A percentile compares a stretch with the other conserved stretches of the same genome.
Evolutionary conservation across 2,329 filamentous ascomycete species (phyloP).

Genomic region (Emmonsia crescens): DNA sequence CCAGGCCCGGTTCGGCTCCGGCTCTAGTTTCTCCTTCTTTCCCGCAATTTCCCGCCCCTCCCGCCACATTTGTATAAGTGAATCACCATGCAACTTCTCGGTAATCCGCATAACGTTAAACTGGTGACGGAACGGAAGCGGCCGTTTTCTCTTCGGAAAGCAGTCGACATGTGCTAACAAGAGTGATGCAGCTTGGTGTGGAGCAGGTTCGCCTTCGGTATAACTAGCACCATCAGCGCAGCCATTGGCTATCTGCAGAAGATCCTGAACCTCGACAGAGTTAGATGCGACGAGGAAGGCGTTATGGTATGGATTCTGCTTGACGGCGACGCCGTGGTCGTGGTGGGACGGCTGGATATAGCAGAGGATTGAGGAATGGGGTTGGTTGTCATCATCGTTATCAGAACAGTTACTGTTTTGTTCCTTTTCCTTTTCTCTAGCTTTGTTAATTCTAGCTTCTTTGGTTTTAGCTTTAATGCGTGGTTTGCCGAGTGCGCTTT

Average conservation of each 20-base stretch:
- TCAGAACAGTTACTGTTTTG: background rate
- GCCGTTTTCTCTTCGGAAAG: slow-evolving; percentile 19
- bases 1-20: background rate
- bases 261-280: slow-evolving; percentile 20
- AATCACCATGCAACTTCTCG: slow-evolving; percentile 18
- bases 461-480: slow-evolving; percentile 1
- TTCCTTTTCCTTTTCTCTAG: background rate
- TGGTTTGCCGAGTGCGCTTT: background rate
- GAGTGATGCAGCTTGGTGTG: slow-evolving; percentile 11
- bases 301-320: slow-evolving; percentile 25
- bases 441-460: background rate
- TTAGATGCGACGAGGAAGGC: slow-evolving; percentile 17
- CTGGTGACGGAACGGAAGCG: slow-evolving; percentile 14
- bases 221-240: background rate
- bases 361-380: slow-evolving; percentile 12
- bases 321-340: slow-evolving; percentile 20
- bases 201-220: background rate
- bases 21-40: slow-evolving; percentile 2
- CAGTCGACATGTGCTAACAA: slow-evolving; percentile 23
- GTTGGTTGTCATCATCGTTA: background rate
- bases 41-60: slow-evolving; percentile 12
- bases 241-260: slow-evolving; percentile 14
- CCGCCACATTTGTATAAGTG: slow-evolving; percentile 18
- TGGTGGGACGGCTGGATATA: slow-evolving; percentile 19
- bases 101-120: slow-evolving; percentile 14